These are phyloP conservation scores for Saccharomycopsis vini DNA, from an alignment of 805 yeast genomes.

Conservation along the genomic window DNA sequence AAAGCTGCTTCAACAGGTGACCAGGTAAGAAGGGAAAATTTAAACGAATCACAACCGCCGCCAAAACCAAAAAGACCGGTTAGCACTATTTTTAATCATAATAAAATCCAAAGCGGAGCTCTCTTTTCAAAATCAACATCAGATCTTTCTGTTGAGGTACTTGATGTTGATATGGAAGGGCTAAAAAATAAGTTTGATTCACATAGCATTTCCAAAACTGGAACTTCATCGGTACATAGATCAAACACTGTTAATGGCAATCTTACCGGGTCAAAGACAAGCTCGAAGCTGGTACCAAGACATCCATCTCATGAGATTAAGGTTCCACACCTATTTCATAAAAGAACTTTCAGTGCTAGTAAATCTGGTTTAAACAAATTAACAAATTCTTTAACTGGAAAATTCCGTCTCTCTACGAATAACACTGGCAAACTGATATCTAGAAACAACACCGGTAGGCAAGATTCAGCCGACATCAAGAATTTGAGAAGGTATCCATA, in stretches of 20 bases:
- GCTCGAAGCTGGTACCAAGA: background rate
- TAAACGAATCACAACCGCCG: too few species aligned
- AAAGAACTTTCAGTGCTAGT: conserved; percentile 16
- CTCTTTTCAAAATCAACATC: conserved; percentile 1
- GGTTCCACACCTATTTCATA: conserved; percentile 14
- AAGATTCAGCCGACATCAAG: background rate
- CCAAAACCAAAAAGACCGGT: too few species aligned
- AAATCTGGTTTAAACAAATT: conserved; percentile 16
- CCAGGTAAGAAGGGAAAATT: too few species aligned
- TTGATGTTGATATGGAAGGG: conserved; percentile 18
- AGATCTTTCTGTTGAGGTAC: conserved; percentile 15
- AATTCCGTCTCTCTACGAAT: conserved; percentile 12
- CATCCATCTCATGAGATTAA: conserved; percentile 1
- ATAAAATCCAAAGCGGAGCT: conserved; percentile 14
- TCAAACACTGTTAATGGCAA: background rate
- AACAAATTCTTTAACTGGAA: conserved; percentile 17
- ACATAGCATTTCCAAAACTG: background rate
- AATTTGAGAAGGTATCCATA: background rate
- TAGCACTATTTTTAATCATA: background rate
- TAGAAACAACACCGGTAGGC: conserved; percentile 3
- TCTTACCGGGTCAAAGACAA: too few species aligned
- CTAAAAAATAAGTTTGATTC: conserved; percentile 7
- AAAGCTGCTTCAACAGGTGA: too few species aligned
- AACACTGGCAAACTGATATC: background rate
- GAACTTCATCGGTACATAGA: too few species aligned